These are phyloP conservation scores for Marasmius fiardii DNA, from an alignment of 1,284 basidiomycete species.

Conservation along the genomic window DNA sequence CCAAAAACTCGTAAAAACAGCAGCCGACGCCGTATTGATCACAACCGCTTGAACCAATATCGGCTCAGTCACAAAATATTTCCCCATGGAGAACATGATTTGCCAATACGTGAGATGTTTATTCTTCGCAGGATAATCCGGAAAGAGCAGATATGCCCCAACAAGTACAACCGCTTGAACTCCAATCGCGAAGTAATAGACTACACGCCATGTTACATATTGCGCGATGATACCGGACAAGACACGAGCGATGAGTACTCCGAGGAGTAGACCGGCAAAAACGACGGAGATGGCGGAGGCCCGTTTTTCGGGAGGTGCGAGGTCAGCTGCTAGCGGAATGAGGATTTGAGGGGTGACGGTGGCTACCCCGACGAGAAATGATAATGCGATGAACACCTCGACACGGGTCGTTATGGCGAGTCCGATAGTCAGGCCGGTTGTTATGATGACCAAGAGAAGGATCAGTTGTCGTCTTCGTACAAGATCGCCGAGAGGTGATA, in stretches of 20 bases:
- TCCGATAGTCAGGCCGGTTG: constrained; percentile 52
- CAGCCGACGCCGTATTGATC: constrained; percentile 53
- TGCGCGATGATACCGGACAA: constrained; percentile 65
- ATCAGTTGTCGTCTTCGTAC: constrained; percentile 56
- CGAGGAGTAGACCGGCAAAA: constrained; percentile 64
- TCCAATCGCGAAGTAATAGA: constrained; percentile 65
- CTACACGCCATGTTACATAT: constrained; percentile 57
- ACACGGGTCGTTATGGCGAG: constrained; percentile 48
- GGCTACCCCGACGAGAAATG: constrained; percentile 52
- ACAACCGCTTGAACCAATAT: constrained; percentile 61
- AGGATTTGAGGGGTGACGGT: constrained; percentile 59
- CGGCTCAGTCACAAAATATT: constrained; percentile 66
- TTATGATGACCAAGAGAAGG: constrained; percentile 42
- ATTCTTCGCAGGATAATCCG: constrained; percentile 72
- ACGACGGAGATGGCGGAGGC: constrained; percentile 66
- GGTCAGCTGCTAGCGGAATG: constrained; percentile 62
- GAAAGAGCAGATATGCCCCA: constrained; percentile 55
- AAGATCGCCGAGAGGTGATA: constrained; percentile 68
- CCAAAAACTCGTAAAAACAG: constrained; percentile 64
- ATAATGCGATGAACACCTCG: constrained; percentile 50
- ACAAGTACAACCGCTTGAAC: constrained; percentile 49
- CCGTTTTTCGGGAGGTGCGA: constrained; percentile 60
- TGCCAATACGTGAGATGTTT: constrained; percentile 52
- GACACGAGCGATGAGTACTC: constrained; percentile 68
- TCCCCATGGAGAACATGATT: constrained; percentile 67